These are phyloP conservation scores for Babesia gibsoni DNA, from an alignment of 169 alveolate species.

Conservation along the genomic window DNA sequence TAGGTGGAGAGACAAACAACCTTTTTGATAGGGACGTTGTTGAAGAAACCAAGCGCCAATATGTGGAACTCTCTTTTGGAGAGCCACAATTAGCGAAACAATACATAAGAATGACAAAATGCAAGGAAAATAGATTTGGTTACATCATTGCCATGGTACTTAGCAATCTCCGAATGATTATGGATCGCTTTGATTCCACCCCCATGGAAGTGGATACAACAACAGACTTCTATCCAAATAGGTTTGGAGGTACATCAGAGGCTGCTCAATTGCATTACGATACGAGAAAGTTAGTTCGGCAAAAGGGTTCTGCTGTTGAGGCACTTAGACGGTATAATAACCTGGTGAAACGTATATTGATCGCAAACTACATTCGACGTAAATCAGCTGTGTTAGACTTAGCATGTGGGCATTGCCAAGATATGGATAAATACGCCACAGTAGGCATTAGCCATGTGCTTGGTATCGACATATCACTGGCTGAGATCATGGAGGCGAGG, in stretches of 20 bases:
- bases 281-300: slow-evolving; percentile 74
- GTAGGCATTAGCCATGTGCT: slow-evolving; percentile 75
- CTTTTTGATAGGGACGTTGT: slow-evolving; percentile 47
- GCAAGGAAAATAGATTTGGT: slow-evolving; percentile 45
- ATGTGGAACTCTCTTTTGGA: not conserved
- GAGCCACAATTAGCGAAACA: slow-evolving; percentile 39
- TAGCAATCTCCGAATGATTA: slow-evolving; percentile 49
- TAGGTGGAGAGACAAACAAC: not conserved
- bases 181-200: slow-evolving; percentile 29
- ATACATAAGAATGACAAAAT: slow-evolving; percentile 10
- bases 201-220: slow-evolving; percentile 10
- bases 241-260: slow-evolving; percentile 79
- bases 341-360: slow-evolving; percentile 77
- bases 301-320: slow-evolving; percentile 76
- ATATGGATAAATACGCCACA: slow-evolving; percentile 80
- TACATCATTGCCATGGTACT: slow-evolving; percentile 39
- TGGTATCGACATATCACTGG: slow-evolving; percentile 85
- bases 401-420: slow-evolving; percentile 90
- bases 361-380: slow-evolving; percentile 62
- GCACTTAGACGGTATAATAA: slow-evolving; percentile 77
- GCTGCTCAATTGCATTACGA: slow-evolving; percentile 79
- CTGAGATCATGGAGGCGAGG: slow-evolving; percentile 83
- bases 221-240: slow-evolving; percentile 76
- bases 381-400: slow-evolving; percentile 79
- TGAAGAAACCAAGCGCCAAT: slow-evolving; percentile 40